Conservation (phyloP, 2,329 filamentous ascomycete genomes). For the Amesomyces nigricolor region DNA sequence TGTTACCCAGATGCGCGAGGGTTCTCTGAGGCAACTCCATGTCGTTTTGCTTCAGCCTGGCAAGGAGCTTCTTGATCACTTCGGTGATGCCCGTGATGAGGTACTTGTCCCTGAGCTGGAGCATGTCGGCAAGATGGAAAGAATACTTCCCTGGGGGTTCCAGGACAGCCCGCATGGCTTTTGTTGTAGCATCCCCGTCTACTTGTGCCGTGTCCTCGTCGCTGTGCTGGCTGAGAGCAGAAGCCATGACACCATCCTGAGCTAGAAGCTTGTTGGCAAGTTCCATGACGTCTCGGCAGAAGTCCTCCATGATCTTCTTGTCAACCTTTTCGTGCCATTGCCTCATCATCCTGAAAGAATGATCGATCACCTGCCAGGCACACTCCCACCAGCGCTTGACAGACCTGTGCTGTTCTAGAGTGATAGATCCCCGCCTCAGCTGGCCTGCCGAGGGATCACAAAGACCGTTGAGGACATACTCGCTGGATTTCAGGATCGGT, state of each 20-base stretch:
- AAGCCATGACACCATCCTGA: constrained; percentile 77
- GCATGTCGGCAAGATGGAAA: constrained; percentile 76
- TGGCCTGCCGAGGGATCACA: constrained; percentile 53
- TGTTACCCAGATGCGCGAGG: constrained; percentile 57
- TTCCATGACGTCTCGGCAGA: constrained; percentile 92
- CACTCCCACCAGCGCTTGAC: constrained; percentile 76
- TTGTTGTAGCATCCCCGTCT: constrained; percentile 13
- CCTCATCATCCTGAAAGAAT: constrained; percentile 78
- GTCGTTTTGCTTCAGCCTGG: constrained; percentile 69
- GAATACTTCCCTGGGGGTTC: constrained; percentile 55
- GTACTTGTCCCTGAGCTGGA: constrained; percentile 82
- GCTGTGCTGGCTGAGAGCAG: constrained; percentile 47
- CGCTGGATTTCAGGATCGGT: constrained; percentile 51
- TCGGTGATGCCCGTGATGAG: constrained; percentile 76
- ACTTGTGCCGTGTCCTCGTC: constrained; percentile 12
- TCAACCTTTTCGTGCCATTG: constrained; percentile 73
- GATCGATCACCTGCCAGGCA: constrained; percentile 75
- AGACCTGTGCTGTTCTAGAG: constrained; percentile 56
- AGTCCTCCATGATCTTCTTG: constrained; percentile 77
- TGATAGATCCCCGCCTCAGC: constrained; percentile 50
- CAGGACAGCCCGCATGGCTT: constrained; percentile 46
- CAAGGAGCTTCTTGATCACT: constrained; percentile 77
- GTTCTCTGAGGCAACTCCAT: constrained; percentile 62
- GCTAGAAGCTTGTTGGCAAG: constrained; percentile 81
- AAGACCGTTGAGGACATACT: constrained; percentile 51